Evolutionary conservation across 1,284 basidiomycete genomes (phyloP).

Genomic region (Pseudozyma hubeiensis): DNA sequence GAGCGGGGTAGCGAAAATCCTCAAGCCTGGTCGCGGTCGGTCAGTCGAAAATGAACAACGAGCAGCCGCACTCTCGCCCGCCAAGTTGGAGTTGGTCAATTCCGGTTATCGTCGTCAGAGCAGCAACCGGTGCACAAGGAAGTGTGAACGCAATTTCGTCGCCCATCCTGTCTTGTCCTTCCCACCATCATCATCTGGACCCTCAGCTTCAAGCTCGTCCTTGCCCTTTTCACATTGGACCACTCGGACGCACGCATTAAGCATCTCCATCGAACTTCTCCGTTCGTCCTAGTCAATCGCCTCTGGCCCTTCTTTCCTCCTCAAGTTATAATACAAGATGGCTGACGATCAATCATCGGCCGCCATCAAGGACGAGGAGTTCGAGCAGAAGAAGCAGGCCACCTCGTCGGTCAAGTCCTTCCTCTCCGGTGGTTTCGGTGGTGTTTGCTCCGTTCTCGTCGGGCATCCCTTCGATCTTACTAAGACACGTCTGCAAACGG

Average conservation of each 20-base stretch:
- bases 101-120: constrained; percentile 8
- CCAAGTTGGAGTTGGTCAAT: neutral
- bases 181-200: neutral
- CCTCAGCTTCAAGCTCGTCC: no score
- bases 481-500: constrained; percentile 92
- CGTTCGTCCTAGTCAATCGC: neutral
- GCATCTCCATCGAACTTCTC: no score
- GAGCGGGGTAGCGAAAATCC: constrained; percentile 6
- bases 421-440: constrained; percentile 84
- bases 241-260: no score
- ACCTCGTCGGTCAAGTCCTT: constrained; percentile 67
- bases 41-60: constrained; percentile 2
- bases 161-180: neutral
- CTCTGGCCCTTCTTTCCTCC: neutral
- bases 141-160: neutral
- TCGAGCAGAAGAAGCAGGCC: constrained; percentile 58
- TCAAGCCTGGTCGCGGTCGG: neutral
- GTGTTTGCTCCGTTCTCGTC: constrained; percentile 85
- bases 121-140: constrained; percentile 1
- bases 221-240: no score
- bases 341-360: constrained; percentile 58
- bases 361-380: constrained; percentile 51
- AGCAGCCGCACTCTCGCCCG: neutral
- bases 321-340: constrained; percentile 36
- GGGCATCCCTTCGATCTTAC: constrained; percentile 98